Evolutionary conservation across 352 stramenopile species (phyloP), one percentile per base, ranked within the genome.

Genomic region (Phytophthora multivora): DNA sequence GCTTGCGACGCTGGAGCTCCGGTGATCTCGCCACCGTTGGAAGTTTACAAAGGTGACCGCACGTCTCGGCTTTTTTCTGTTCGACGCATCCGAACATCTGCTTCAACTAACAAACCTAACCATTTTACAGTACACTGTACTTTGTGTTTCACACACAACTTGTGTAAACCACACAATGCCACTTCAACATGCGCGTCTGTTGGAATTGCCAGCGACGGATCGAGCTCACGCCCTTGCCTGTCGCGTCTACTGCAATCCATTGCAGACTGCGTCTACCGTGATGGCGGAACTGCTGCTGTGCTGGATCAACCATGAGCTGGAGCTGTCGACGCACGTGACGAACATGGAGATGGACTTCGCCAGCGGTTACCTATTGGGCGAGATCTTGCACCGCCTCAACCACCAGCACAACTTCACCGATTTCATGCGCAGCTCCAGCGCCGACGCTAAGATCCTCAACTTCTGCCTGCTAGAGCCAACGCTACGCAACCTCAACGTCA

Each of bases 391-490:
- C 49, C 69, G 79, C n/a, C 71, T 93, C 51, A 97, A 97, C 73
- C 88, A 96, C 46, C 88, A 95, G 73, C 89, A 88, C 69, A 90
- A 96, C 75, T 90, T 97, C 43, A 47, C 62, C 39, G 75, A 92
- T 50, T 97, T 97, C 45, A 75, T 92, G 57, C 58, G 84, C 59
- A 89, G 73, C 71, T 66, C 67, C 19, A 88, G 65, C 26, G 78
- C 82, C 10, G 82, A 95, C 49, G 86, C 87, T 52, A 96, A 95
- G 67, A 89, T 95, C 66, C 49, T 92, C 71, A 96, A 97, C 68
- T 97, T 96, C 63, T 95, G 86, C 16, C 69, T 96, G 19, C 58
- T 97, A 13, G 85, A 96, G 70, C 86, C 87, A 4, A 80, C 73
- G 30, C 61, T 97, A 25, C 80, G 79, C 18, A 82, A 81, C 25